Evolutionary conservation across 352 stramenopile species (phyloP).

Genomic region (Globisporangium yorkense): DNA sequence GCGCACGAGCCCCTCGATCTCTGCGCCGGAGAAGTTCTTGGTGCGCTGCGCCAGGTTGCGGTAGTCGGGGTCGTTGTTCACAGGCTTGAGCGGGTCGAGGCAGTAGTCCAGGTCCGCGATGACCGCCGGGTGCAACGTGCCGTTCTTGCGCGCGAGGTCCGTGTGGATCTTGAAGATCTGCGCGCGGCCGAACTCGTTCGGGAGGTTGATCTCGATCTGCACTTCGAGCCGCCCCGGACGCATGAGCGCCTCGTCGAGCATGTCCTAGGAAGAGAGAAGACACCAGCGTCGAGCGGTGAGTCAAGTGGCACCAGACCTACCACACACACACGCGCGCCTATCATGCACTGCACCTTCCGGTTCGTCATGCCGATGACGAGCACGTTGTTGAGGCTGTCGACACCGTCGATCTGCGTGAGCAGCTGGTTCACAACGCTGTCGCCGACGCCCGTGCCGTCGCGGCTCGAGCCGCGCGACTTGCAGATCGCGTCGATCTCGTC

Average conservation of each 20-base stretch:
- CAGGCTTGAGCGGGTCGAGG: conserved; percentile 53
- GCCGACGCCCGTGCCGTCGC: conserved; percentile 93
- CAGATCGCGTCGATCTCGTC: conserved; percentile 99
- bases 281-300: background rate
- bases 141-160: conserved; percentile 73
- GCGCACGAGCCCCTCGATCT: conserved; percentile 98
- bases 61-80: conserved; percentile 66
- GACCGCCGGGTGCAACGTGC: conserved; percentile 59
- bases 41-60: conserved; percentile 92
- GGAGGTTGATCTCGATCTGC: conserved; percentile 99
- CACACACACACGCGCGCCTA: too few species aligned
- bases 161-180: conserved; percentile 99
- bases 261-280: conserved; percentile 30
- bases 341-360: conserved; percentile 77
- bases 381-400: conserved; percentile 99
- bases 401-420: conserved; percentile 99
- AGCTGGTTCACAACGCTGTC: conserved; percentile 99
- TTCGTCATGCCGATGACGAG: conserved; percentile 99
- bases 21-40: conserved; percentile 99
- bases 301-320: background rate
- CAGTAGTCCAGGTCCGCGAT: conserved; percentile 74
- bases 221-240: conserved; percentile 98
- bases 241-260: conserved; percentile 96
- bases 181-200: conserved; percentile 91
- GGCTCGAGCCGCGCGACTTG: conserved; percentile 91